Percentiles rank a stretch among this genome's conserved stretches.
phyloP scores from a whole-genome alignment of 169 alveolate genomes.

The Plasmodium knowlesi region DNA sequence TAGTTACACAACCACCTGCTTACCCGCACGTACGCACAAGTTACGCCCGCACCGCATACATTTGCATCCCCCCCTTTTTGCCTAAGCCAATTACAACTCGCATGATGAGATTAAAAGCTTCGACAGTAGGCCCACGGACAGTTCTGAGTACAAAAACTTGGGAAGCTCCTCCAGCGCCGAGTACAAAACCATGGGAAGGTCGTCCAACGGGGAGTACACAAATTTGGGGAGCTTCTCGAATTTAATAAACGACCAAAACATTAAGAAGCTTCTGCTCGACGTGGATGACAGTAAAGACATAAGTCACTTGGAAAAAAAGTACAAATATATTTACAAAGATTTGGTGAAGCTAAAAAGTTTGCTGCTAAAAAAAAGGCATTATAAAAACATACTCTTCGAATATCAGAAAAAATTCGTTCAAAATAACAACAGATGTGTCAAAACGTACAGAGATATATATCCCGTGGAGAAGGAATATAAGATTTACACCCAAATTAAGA shows the following conservation, averaged over 20 bases:
- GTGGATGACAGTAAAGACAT: conserved; percentile 57
- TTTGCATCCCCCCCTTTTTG: conserved; percentile 1
- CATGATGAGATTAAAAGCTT: background rate
- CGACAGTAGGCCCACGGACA: background rate
- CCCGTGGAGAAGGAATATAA: conserved; percentile 75
- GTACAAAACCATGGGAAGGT: background rate
- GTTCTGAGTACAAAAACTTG: conserved; percentile 12
- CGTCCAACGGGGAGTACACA: background rate
- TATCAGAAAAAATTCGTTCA: conserved; percentile 67
- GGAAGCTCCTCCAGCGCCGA: conserved; percentile 38
- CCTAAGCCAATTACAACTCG: background rate
- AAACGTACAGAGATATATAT: conserved; percentile 71
- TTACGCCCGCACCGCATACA: background rate
- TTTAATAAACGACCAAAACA: conserved; percentile 31
- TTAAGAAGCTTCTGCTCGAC: conserved; percentile 43
- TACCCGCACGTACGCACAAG: background rate
- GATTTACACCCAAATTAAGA: conserved; percentile 68
- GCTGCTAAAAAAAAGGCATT: conserved; percentile 51
- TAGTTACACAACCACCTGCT: background rate
- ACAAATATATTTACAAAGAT: conserved; percentile 61
- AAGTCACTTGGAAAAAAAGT: conserved; percentile 58
- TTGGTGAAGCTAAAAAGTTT: conserved; percentile 59
- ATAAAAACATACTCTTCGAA: conserved; percentile 62
- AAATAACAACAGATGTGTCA: conserved; percentile 64
- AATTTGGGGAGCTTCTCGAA: conserved; percentile 63